These are phyloP conservation scores for Durusdinium trenchii DNA, from an alignment of 73 alveolate genomes.

Conservation along the genomic window DNA sequence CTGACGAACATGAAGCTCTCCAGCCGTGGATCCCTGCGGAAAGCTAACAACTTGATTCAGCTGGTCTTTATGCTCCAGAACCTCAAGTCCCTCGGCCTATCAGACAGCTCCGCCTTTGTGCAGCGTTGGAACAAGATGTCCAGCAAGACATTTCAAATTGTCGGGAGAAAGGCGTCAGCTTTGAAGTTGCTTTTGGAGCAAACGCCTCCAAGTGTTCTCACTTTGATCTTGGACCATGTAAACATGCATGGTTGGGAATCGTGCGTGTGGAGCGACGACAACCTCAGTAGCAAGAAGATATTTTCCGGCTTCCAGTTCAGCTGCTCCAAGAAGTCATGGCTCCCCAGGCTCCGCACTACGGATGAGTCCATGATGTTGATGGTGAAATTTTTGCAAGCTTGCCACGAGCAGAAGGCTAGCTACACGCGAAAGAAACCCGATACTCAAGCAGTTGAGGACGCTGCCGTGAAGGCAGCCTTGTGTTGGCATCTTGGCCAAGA, in stretches of 20 bases:
- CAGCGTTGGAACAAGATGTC: not conserved
- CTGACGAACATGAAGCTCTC: conserved; percentile 5
- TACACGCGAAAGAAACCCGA: not conserved
- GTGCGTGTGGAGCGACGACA: not conserved
- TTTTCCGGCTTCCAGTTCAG: not conserved
- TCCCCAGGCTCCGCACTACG: not conserved
- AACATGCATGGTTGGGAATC: not conserved
- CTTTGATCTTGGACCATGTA: not conserved
- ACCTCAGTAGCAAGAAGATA: not conserved
- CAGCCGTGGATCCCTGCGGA: not conserved
- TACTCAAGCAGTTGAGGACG: not conserved
- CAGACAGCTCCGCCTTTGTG: not conserved
- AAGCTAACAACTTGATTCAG: not conserved
- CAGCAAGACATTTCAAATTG: not conserved
- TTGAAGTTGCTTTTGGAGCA: not conserved
- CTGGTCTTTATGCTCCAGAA: not conserved
- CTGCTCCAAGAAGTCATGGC: not conserved
- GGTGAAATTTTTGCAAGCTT: not conserved
- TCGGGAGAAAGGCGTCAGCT: not conserved
- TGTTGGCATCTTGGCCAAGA: not conserved
- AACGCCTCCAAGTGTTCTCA: not conserved
- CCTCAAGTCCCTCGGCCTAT: not conserved
- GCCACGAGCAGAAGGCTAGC: not conserved
- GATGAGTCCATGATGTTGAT: not conserved
- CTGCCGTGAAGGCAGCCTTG: not conserved